Evolutionary conservation across 495 filamentous ascomycete species (phyloP).

Genomic region (Talaromyces nanjingensis): DNA sequence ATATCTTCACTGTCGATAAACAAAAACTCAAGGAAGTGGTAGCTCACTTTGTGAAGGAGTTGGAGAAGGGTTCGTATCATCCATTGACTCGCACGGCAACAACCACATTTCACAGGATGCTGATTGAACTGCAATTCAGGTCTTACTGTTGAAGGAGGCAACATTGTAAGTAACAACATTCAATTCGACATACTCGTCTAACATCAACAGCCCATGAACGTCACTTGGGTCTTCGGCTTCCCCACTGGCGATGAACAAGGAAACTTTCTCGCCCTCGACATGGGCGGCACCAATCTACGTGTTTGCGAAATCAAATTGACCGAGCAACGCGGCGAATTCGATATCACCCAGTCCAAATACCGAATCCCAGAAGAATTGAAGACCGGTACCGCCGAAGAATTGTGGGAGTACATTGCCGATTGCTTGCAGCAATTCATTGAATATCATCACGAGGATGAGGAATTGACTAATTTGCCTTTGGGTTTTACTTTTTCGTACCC

Average conservation of each 20-base stretch:
- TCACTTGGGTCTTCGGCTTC: conserved; percentile 95
- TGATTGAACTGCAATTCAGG: conserved; percentile 37
- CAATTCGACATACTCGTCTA: not conserved
- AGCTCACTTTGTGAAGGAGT: conserved; percentile 79
- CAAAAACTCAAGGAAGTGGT: conserved; percentile 84
- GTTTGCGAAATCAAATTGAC: conserved; percentile 94
- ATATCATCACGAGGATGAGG: conserved; percentile 69
- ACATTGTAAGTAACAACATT: conserved; percentile 61
- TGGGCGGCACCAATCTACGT: conserved; percentile 97
- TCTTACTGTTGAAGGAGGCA: conserved; percentile 79
- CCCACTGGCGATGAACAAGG: conserved; percentile 86
- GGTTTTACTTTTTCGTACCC: conserved; percentile 99
- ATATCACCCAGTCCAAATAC: conserved; percentile 99
- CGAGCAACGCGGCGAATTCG: conserved; percentile 88
- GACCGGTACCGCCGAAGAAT: conserved; percentile 80
- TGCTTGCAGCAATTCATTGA: conserved; percentile 95
- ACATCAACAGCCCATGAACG: conserved; percentile 82
- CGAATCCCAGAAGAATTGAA: conserved; percentile 93
- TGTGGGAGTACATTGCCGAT: conserved; percentile 98
- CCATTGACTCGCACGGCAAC: not conserved
- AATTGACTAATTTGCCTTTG: conserved; percentile 60
- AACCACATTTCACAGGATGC: not conserved
- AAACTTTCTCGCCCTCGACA: conserved; percentile 89
- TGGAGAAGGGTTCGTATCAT: conserved; percentile 64
- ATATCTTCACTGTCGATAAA: conserved; percentile 72